Evolutionary conservation across 139 green algal genomes (phyloP), one percentile per base, ranked within the genome.

Genomic region (Coccomyxa sp.): DNA sequence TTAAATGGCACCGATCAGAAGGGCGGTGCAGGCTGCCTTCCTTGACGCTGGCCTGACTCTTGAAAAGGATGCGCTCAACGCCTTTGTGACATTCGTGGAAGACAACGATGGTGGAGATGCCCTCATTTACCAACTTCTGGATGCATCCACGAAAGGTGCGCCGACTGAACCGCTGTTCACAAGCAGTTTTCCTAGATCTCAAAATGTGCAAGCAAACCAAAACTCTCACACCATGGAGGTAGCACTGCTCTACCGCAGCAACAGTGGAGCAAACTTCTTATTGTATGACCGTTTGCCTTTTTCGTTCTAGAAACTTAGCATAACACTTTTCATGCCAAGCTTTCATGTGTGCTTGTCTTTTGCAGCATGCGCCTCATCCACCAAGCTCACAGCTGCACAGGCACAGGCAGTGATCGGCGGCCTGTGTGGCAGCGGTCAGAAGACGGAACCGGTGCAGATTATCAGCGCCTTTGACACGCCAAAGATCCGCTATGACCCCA

Each of bases 381-480:
- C 63, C 4, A 71, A 21, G 17, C 27, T 84, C 13, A 84, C 81
- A 23, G 67, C 30, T 1, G 27, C 81, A 57, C 32, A 79, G 58
- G 81, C 77, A 11, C 30, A 84, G 30, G 32, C 67, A 13, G 67
- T n/a, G 7, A 45, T 84, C 0, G 66, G 25, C 18, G 60, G 45
- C 16, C 67, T 79, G 21, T 27, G 38, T 13, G 76, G 30, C n/a
- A 27, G 38, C 25, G 66, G 66, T 27, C 28, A 31, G 10, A 27
- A 63, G 15, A 18, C 57, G 28, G 82, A 67, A 12, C 32, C 67
- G 23, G 15, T 92, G 0, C 83, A 90, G 76, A 80, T 94, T 0
- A 86, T 93, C 28, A 84, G 88, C 32, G 90, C 92, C 7, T 95
- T 94, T 81, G 66, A 88, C 0, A 67, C 91, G 74, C 93, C 93